A percentile compares a stretch with the other conserved stretches of the same genome.
These are phyloP conservation scores for Globisporangium lucens DNA, from an alignment of 352 stramenopile genomes.

Conservation along the genomic window DNA sequence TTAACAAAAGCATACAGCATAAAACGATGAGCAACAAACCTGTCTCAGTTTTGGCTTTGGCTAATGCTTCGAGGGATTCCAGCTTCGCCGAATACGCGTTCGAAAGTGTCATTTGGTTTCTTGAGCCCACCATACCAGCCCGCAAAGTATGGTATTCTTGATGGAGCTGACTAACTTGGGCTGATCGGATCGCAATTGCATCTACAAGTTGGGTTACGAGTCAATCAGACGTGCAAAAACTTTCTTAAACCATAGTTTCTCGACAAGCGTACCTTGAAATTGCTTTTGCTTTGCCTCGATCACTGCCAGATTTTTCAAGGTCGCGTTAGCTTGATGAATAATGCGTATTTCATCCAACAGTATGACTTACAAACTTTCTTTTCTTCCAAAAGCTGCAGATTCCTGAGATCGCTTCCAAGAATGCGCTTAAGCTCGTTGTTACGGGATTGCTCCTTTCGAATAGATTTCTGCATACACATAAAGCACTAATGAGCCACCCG, in stretches of 20 bases:
- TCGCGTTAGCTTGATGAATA: constrained; percentile 4
- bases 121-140: constrained; percentile 30
- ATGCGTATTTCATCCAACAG: not conserved
- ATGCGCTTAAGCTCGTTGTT: constrained; percentile 32
- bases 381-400: constrained; percentile 40
- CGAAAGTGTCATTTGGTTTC: constrained; percentile 24
- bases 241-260: too few species aligned
- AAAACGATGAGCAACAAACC: constrained; percentile 10
- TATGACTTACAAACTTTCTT: constrained; percentile 33
- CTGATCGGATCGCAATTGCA: constrained; percentile 29
- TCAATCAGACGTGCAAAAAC: not conserved
- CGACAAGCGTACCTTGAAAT: constrained; percentile 25
- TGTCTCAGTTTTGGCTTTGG: constrained; percentile 19
- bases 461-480: constrained; percentile 28
- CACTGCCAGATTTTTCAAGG: constrained; percentile 22
- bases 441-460: constrained; percentile 36
- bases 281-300: constrained; percentile 39
- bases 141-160: constrained; percentile 29
- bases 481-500: not conserved
- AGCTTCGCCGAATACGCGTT: constrained; percentile 23
- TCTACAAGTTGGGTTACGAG: constrained; percentile 20
- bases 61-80: constrained; percentile 11
- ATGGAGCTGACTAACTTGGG: constrained; percentile 29
- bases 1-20: not conserved
- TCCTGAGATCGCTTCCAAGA: constrained; percentile 23